phyloP scores from a whole-genome alignment of 352 stramenopile species.

The Phytophthora macrochlamydospora region DNA sequence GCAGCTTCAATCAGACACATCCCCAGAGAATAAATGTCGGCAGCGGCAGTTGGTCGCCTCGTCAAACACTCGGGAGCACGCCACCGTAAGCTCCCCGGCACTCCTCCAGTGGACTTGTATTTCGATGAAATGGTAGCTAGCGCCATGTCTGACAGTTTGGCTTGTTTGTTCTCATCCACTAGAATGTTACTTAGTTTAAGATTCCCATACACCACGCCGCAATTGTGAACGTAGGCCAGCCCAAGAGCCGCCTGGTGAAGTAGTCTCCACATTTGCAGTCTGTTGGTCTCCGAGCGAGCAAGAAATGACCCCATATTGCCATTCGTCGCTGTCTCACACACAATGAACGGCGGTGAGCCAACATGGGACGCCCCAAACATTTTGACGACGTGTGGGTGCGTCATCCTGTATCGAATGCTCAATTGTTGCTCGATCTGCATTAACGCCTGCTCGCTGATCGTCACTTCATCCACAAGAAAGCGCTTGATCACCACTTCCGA shows the following conservation, averaged over 20 bases:
- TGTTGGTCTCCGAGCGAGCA: constrained; percentile 6
- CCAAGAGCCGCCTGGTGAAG: constrained; percentile 38
- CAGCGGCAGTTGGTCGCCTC: constrained; percentile 20
- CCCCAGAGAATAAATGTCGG: constrained; percentile 39
- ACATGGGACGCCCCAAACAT: constrained; percentile 39
- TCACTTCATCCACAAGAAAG: constrained; percentile 8
- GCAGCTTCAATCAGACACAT: constrained; percentile 38
- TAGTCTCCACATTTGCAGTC: constrained; percentile 24
- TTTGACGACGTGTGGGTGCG: constrained; percentile 34
- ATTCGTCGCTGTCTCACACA: constrained; percentile 26
- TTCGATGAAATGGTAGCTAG: neutral
- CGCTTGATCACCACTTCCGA: constrained; percentile 37
- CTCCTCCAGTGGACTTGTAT: neutral
- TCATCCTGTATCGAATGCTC: constrained; percentile 20
- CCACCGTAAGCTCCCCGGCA: constrained; percentile 19
- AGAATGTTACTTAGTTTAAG: constrained; percentile 54
- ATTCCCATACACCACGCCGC: constrained; percentile 64
- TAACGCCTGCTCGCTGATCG: neutral
- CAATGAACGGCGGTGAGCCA: constrained; percentile 21
- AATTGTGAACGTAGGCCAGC: constrained; percentile 55
- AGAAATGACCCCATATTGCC: constrained; percentile 21
- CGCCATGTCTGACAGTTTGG: constrained; percentile 21
- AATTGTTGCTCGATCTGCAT: constrained; percentile 24
- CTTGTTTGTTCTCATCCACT: constrained; percentile 22
- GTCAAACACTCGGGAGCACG: constrained; percentile 35